Evolutionary conservation across 495 filamentous ascomycete genomes (phyloP).

Genomic region (Penicillium coffeae): DNA sequence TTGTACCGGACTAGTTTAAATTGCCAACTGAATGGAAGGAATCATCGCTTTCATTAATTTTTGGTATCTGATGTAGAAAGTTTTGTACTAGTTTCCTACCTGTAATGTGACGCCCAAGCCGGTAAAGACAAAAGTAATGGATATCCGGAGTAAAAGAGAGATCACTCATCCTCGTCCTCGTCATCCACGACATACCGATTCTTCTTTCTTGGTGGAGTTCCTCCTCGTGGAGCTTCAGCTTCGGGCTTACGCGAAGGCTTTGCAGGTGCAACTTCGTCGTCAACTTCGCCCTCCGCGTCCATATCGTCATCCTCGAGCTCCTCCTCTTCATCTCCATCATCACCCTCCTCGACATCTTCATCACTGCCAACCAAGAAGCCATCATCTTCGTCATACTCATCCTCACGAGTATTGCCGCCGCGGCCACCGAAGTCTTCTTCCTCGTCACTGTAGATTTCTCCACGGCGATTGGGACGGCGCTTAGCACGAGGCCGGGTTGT

Average conservation of each 20-base stretch:
- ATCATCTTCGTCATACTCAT: conserved; percentile 82
- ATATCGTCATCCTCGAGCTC: conserved; percentile 57
- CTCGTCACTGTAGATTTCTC: conserved; percentile 55
- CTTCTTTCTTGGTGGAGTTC: conserved; percentile 44
- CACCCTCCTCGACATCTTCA: conserved; percentile 60
- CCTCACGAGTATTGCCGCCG: conserved; percentile 59
- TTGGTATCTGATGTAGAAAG: not conserved
- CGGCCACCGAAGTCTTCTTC: conserved; percentile 57
- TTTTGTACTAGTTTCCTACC: conserved; percentile 7
- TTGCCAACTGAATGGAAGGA: not conserved
- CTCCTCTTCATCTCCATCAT: conserved; percentile 59
- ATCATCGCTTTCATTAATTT: not conserved
- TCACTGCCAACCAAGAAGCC: conserved; percentile 74
- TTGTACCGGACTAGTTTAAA: too few relatives aligned
- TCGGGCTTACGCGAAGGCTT: conserved; percentile 19
- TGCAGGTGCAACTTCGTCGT: conserved; percentile 26
- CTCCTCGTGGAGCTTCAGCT: conserved; percentile 21
- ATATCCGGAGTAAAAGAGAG: not conserved
- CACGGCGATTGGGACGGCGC: conserved; percentile 42
- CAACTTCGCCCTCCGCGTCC: conserved; percentile 58
- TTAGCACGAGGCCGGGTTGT: conserved; percentile 43
- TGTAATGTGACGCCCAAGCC: conserved; percentile 11
- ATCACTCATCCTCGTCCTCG: conserved; percentile 41
- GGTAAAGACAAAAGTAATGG: conserved; percentile 4
- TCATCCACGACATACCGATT: conserved; percentile 45